Percentiles rank a stretch among this genome's conserved stretches.
These are phyloP conservation scores for Cunninghamia lanceolata DNA, from an alignment of 75 land plant species.

Conservation along the genomic window DNA sequence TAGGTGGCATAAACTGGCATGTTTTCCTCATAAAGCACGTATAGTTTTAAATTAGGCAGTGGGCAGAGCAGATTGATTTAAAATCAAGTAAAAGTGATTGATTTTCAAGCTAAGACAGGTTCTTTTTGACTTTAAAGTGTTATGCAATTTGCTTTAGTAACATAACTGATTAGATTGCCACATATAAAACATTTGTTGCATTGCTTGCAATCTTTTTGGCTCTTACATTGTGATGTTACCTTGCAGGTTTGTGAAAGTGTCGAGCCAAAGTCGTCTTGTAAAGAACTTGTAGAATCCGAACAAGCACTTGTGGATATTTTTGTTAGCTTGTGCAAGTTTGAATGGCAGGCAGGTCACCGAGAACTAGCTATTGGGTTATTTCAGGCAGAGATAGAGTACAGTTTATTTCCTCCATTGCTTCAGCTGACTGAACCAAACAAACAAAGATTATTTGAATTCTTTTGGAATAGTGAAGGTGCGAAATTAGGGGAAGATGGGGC, in stretches of 20 bases:
- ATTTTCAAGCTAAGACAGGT: neutral
- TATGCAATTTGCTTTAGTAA: neutral
- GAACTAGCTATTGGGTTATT: slow-evolving; percentile 90
- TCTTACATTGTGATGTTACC: neutral
- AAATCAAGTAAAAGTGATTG: neutral
- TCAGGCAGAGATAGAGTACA: slow-evolving; percentile 89
- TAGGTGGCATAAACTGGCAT: neutral
- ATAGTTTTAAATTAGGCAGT: neutral
- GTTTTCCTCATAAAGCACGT: neutral
- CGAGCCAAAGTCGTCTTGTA: neutral
- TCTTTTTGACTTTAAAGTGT: neutral
- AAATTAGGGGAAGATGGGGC: slow-evolving; percentile 94
- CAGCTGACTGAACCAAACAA: slow-evolving; percentile 67
- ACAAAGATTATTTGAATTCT: slow-evolving; percentile 84
- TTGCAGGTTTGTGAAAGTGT: slow-evolving; percentile 6
- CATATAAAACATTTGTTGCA: neutral
- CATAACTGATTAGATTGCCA: neutral
- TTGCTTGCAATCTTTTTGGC: neutral
- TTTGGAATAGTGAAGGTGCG: slow-evolving; percentile 79
- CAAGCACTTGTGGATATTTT: slow-evolving; percentile 77
- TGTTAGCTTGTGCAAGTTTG: slow-evolving; percentile 85
- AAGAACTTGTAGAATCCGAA: slow-evolving; percentile 49
- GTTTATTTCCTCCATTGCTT: slow-evolving; percentile 75
- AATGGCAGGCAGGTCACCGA: slow-evolving; percentile 93
- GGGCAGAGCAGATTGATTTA: neutral